These are phyloP conservation scores for Gyromitra esculenta DNA, from an alignment of 2,329 filamentous ascomycete genomes.

Conservation along the genomic window DNA sequence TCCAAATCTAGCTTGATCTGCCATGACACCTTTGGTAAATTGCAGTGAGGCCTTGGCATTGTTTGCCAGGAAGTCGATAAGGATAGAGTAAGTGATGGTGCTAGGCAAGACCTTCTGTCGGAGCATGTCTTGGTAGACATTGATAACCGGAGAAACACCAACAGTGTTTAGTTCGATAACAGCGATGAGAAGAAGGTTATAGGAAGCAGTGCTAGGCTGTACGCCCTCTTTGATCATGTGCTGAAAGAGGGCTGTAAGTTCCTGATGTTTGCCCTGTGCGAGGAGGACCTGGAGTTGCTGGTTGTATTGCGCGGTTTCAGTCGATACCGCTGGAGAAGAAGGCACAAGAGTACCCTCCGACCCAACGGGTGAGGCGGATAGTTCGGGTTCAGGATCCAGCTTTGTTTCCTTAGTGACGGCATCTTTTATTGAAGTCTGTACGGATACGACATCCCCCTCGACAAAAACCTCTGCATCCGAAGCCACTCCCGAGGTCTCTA, in stretches of 20 bases:
- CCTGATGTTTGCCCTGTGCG: conserved; percentile 76
- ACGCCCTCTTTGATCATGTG: conserved; percentile 84
- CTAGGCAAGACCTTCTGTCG: conserved; percentile 83
- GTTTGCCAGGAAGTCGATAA: conserved; percentile 82
- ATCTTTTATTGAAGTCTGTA: conserved; percentile 25
- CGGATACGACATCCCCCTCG: conserved; percentile 31
- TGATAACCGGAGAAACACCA: conserved; percentile 87
- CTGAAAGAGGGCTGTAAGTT: conserved; percentile 92
- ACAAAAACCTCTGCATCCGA: conserved; percentile 38
- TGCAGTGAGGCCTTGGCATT: conserved; percentile 81
- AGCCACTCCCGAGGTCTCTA: conserved; percentile 29
- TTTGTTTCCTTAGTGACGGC: conserved; percentile 58
- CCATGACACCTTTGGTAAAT: conserved; percentile 77
- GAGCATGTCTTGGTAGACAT: conserved; percentile 97
- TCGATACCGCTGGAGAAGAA: conserved; percentile 66
- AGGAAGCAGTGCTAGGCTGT: conserved; percentile 82
- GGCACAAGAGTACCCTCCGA: conserved; percentile 58
- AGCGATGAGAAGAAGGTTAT: conserved; percentile 87
- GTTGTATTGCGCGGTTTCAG: conserved; percentile 76
- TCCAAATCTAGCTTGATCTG: conserved; percentile 84
- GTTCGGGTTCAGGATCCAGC: conserved; percentile 55
- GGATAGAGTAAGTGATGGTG: conserved; percentile 83
- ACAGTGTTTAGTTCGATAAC: conserved; percentile 85
- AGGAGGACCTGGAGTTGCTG: conserved; percentile 80
- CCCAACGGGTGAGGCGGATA: conserved; percentile 59